A percentile compares a stretch with the other conserved stretches of the same genome.
These are phyloP conservation scores for Tetrahymena malaccensis DNA, from an alignment of 73 alveolate species.

Conservation along the genomic window DNA sequence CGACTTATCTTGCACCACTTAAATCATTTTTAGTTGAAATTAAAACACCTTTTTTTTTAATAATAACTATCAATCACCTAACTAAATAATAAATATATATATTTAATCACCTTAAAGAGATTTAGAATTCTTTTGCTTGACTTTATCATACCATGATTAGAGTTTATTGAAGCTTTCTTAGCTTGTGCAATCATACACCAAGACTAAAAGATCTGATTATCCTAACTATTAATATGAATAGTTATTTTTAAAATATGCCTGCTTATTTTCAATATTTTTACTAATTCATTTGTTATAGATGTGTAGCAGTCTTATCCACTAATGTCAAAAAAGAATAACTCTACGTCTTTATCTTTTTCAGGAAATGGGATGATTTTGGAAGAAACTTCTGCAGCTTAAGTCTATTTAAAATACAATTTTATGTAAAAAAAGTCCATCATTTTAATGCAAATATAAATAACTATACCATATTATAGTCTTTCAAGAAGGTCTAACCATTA, in stretches of 20 bases:
- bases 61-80: not conserved
- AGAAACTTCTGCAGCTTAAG: constrained; percentile 26
- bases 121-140: not conserved
- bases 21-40: not conserved
- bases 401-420: not conserved
- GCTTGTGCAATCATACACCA: constrained; percentile 25
- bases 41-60: not conserved
- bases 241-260: not conserved
- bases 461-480: constrained; percentile 17
- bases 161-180: constrained; percentile 10
- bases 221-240: not conserved
- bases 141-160: constrained; percentile 25
- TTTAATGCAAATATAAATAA: not conserved
- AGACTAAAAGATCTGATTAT: constrained; percentile 1
- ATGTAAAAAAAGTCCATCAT: not conserved
- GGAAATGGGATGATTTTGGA: constrained; percentile 27
- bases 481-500: constrained; percentile 13
- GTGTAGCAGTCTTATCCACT: constrained; percentile 23
- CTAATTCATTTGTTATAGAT: constrained; percentile 1
- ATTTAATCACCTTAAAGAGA: not conserved
- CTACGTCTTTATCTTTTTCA: constrained; percentile 30
- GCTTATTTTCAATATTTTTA: not conserved
- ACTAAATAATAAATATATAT: not conserved
- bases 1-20: not conserved
- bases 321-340: constrained; percentile 23